These are phyloP conservation scores for Sporothrix mexicana DNA, from an alignment of 2,329 filamentous ascomycete genomes.

Conservation along the genomic window DNA sequence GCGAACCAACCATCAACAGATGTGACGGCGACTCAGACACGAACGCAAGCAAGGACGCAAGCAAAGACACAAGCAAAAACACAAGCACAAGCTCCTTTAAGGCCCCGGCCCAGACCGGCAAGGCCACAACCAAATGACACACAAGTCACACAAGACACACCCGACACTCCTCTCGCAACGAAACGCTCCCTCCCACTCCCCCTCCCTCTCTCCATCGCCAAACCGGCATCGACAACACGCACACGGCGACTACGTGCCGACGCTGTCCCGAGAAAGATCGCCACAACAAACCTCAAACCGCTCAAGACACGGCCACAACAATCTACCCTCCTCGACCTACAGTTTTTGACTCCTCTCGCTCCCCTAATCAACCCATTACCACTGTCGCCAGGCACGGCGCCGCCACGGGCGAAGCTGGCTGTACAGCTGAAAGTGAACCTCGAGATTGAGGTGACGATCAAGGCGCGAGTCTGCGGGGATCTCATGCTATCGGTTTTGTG, in stretches of 20 bases:
- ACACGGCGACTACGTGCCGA: constrained; percentile 11
- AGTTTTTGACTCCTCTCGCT: constrained; percentile 45
- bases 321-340: neutral
- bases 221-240: neutral
- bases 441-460: constrained; percentile 71
- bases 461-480: constrained; percentile 71
- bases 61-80: neutral
- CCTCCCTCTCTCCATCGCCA: neutral
- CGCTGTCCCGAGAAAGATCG: neutral
- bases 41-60: neutral
- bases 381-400: neutral
- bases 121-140: neutral
- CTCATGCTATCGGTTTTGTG: constrained; percentile 61
- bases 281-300: neutral
- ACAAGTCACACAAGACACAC: neutral
- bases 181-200: neutral
- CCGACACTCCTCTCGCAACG: neutral
- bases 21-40: neutral
- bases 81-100: neutral
- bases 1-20: neutral
- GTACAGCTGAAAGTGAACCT: constrained; percentile 68
- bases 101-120: neutral
- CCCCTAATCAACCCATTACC: neutral
- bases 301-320: neutral
- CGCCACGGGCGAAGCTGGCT: constrained; percentile 54